Base-by-base conservation (phyloP, 306 rosid species). In the Vigna nakashimae region DNA sequence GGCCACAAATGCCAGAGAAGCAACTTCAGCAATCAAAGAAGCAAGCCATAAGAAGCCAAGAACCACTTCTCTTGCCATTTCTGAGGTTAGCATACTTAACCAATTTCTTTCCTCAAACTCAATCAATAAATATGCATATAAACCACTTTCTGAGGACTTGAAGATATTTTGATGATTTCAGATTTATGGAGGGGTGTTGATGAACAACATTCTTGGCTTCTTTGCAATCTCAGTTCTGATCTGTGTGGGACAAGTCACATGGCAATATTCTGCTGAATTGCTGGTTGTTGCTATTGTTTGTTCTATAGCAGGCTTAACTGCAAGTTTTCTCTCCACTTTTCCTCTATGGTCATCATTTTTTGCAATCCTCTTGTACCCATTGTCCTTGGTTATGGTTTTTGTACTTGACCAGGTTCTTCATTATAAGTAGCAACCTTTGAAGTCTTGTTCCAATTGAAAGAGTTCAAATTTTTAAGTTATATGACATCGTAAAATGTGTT, bases 171-270 rank as follows among this genome's bases (percentile, higher is more conserved):
- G 57, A 17, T 36, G 69, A 73, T 30, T 85, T 85, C 85, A 88
- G 90, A 79, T 88, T 38, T 88, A 84, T 79, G 90, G 88, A 63
- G 92, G 82, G 24, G 90, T 88, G 45, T 84, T 82, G 79, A 84
- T 88, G 92, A 86, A 84, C 76, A 88, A 88, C 65, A 57, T 84
- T 14, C 73, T 86, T 7, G 89, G 88, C 9, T 77, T 88, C 45
- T 82, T 82, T 45, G 89, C 88, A 16, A 75, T 88, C 26, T 74
- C 86, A 15, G 14, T 82, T 40, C 38, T 88, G 69, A 82, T 86
- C n/a, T 86, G 70, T 76, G 79, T 13, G 15, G 49, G 84, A 36
- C 80, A 67, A 69, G 79, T 88, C 24, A 79, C 76, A 1, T 84
- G 89, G 85, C 74, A 86, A 70, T 86, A 79, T 78, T 86, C 92